Conservation (phyloP, 805 yeast species). For the Pichia nakasei region DNA sequence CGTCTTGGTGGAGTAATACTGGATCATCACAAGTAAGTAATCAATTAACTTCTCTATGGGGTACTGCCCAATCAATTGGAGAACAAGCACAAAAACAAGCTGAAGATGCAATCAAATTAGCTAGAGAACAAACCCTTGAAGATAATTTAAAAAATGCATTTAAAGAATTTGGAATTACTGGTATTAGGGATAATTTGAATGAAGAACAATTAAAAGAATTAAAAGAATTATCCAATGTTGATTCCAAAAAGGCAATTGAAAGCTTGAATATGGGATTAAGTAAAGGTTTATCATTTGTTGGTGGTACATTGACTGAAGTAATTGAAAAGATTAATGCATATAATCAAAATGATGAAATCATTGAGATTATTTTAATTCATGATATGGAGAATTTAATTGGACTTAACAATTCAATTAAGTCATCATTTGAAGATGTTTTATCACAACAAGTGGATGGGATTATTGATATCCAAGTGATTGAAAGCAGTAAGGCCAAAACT, state of each 20-base stretch:
- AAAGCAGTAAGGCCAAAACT: constrained; percentile 31
- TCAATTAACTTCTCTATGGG: constrained; percentile 60
- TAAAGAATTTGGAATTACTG: constrained; percentile 33
- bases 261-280: constrained; percentile 30
- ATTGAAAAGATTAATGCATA: constrained; percentile 26
- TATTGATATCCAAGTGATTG: constrained; percentile 50
- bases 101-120: constrained; percentile 43
- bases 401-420: constrained; percentile 33
- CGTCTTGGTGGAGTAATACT: constrained; percentile 68
- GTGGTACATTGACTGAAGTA: constrained; percentile 28
- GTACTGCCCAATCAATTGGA: constrained; percentile 37
- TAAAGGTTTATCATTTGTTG: constrained; percentile 18
- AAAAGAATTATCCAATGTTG: constrained; percentile 20
- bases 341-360: constrained; percentile 38
- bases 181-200: constrained; percentile 27
- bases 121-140: constrained; percentile 30
- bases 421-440: constrained; percentile 55
- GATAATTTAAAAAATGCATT: constrained; percentile 29
- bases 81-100: constrained; percentile 39
- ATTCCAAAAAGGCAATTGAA: constrained; percentile 26
- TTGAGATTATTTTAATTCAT: constrained; percentile 57
- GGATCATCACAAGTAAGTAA: constrained; percentile 60
- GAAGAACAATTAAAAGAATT: constrained; percentile 23
- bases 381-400: constrained; percentile 47
- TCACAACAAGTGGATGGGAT: constrained; percentile 69